Conservation (phyloP, 768 basidiomycete species). For the Phaffia australis region DNA sequence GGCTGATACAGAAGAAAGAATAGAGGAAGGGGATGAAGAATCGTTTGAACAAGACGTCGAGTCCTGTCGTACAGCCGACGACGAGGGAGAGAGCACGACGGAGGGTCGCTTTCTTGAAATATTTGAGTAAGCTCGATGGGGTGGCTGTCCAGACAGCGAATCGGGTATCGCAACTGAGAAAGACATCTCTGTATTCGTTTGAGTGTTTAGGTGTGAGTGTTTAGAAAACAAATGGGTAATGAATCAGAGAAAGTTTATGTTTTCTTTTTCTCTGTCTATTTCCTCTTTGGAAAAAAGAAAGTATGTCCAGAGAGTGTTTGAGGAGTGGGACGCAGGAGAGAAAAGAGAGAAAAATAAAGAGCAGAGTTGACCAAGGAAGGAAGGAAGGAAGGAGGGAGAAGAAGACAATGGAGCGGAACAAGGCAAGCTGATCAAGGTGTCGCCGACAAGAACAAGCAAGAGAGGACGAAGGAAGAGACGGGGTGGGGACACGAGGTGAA, state of each 20-base stretch:
- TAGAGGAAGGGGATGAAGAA: neutral
- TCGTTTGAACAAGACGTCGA: neutral
- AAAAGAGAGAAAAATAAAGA: no score
- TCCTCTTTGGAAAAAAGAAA: neutral
- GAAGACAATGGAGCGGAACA: no score
- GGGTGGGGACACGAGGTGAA: no score
- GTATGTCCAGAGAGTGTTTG: no score
- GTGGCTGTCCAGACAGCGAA: no score
- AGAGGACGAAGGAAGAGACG: no score
- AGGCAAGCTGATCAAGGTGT: no score
- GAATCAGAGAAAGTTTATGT: neutral
- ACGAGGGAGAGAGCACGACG: slow-evolving; percentile 1
- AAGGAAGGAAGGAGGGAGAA: no score
- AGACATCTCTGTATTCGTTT: neutral
- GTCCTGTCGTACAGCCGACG: neutral
- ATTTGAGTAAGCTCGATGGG: slow-evolving; percentile 7
- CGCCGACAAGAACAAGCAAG: no score
- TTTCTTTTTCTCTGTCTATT: neutral
- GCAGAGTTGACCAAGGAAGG: no score
- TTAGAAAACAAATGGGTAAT: neutral
- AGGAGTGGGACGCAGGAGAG: no score
- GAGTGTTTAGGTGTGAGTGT: neutral
- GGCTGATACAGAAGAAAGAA: neutral
- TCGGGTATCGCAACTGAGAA: neutral
- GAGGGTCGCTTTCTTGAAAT: slow-evolving; percentile 1